These are phyloP conservation scores for Spatholobus suberectus DNA, from an alignment of 306 rosid genomes.

Conservation along the genomic window DNA sequence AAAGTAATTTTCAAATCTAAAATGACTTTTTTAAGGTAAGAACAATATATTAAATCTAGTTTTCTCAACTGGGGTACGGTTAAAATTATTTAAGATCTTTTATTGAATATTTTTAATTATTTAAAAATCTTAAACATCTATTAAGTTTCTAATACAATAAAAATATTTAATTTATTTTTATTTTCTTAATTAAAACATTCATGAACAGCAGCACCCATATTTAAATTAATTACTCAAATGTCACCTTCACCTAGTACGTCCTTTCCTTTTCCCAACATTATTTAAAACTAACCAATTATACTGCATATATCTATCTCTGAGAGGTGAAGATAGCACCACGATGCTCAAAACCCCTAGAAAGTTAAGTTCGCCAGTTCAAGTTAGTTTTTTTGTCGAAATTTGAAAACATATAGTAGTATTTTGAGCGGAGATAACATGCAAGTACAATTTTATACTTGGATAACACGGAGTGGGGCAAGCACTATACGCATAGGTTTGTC, in stretches of 20 bases:
- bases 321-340: background rate
- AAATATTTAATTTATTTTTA: background rate
- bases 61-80: no score
- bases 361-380: background rate
- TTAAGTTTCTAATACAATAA: background rate
- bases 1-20: background rate
- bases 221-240: background rate
- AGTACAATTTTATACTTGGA: conserved; percentile 53
- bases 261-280: conserved; percentile 13
- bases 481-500: conserved; percentile 43
- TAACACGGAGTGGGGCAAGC: conserved; percentile 52
- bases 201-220: background rate
- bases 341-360: background rate
- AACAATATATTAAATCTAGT: no score
- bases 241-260: background rate
- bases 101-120: background rate
- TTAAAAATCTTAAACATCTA: background rate
- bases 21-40: background rate
- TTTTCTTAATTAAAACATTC: background rate
- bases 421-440: conserved; percentile 43
- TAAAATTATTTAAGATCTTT: background rate
- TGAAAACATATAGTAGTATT: conserved; percentile 32
- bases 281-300: background rate
- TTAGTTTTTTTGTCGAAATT: conserved; percentile 15
- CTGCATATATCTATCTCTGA: background rate